These are phyloP conservation scores for Erodium moschatum DNA, from an alignment of 441 rosid species.

Conservation along the genomic window DNA sequence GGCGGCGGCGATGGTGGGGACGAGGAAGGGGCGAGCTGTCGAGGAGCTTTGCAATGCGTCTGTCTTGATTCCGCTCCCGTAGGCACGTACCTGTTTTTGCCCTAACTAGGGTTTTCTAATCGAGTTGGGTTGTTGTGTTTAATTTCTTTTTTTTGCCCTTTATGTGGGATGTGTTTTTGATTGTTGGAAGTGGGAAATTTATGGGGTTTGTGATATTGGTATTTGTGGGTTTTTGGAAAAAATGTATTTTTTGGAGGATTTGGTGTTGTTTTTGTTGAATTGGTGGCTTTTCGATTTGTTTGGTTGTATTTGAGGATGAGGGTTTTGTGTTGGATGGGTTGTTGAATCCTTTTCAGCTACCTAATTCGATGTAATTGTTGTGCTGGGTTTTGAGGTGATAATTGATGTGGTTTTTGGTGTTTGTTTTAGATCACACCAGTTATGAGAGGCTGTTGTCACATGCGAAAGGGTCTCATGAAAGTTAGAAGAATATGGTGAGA, in stretches of 20 bases:
- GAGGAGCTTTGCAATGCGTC: slow-evolving; percentile 33
- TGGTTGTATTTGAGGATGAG: neutral
- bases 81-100: slow-evolving; percentile 40
- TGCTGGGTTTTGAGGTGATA: slow-evolving; percentile 7
- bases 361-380: neutral
- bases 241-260: neutral
- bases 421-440: slow-evolving; percentile 34
- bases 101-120: slow-evolving; percentile 22
- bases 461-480: slow-evolving; percentile 29
- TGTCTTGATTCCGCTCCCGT: slow-evolving; percentile 31
- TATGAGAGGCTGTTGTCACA: slow-evolving; percentile 24
- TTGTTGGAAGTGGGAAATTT: slow-evolving; percentile 9
- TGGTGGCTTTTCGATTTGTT: slow-evolving; percentile 5
- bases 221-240: neutral
- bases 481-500: slow-evolving; percentile 41
- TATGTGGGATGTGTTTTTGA: neutral
- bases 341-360: slow-evolving; percentile 12
- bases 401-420: slow-evolving; percentile 24
- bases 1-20: slow-evolving; percentile 20
- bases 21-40: slow-evolving; percentile 26
- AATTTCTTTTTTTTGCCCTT: neutral
- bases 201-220: neutral
- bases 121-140: neutral
- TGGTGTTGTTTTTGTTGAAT: neutral
- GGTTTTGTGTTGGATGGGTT: slow-evolving; percentile 7